Evolutionary conservation across 2,329 filamentous ascomycete genomes (phyloP), one percentile per base, ranked within the genome.

Genomic region (Paracamarosporium sp.): DNA sequence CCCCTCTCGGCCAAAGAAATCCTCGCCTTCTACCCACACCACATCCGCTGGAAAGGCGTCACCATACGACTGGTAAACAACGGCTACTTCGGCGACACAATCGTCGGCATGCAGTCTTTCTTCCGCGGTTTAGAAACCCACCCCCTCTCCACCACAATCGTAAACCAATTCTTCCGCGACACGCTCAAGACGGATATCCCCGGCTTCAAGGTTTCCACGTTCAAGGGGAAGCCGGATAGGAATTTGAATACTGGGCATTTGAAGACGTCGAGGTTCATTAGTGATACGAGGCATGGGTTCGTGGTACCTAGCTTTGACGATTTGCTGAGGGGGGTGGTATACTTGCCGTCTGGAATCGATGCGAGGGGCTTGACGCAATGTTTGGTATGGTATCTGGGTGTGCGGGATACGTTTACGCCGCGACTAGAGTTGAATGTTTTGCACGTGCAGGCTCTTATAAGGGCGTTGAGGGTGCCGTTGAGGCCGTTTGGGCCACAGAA

Each of bases 11-110:
- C 61, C 0, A 70, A 68, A 12, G 69, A 74, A 48, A 60, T 74
- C 11, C 31, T 56, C 44, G 64, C 66, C 1, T 74, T 62, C 60
- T 74, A 72, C 30, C 70, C 71, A 0, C 69, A 73, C 40, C 68
- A 72, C 41, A 50, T 68, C 11, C 64, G 64, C 1, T 65, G 62
- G 63, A 63, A 58, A 50, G 61, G 55, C 4, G 55, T 73, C 4
- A 67, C 64, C 61, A n/a, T 68, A 2, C 65, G 71, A 0, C 60
- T 72, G 1, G 38, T 60, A 6, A 61, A 64, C 9, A 72, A 71
- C 24, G 54, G 60, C 9, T 72, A 66, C 35, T 55, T 55, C 2
- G 64, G 65, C 1, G 4, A 43, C 41, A 65, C 69, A 4, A 65
- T 72, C 3, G 22, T 67, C 5, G 65, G 47, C 8, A 69, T 71